Evolutionary conservation across 768 basidiomycete genomes (phyloP), one percentile per base, ranked within the genome.

Genomic region (Trametes meyenii): DNA sequence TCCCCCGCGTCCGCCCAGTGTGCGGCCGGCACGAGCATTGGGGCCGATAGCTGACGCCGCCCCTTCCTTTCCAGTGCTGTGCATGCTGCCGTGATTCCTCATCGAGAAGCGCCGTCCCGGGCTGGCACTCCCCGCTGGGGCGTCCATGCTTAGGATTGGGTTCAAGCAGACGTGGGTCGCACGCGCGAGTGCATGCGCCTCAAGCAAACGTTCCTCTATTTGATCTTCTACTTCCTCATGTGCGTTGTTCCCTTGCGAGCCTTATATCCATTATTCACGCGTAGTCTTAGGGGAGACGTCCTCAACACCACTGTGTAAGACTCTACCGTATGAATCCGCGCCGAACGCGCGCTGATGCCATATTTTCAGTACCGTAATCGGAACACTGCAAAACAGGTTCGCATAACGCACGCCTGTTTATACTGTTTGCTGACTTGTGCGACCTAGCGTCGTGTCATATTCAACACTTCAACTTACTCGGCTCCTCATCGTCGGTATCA

Each of bases 211-310:
- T 90, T 89, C 68, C 69, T 89, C 35, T 90, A 90, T 68, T 80
- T 90, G 1, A 76, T 88, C 6, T 89, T 89, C 66, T 90, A 89
- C 72, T 90, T 90, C 72, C 77, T 90, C 26, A 89, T 91, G 87
- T 86, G 66, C 56, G 85, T 75, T 5, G 5, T 44, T n/a, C 21
- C 13, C 8, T 21, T 3, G 3, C 5, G 5, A 7, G 24, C 38
- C 21, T 11, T 43, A 14, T 16, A n/a, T 13, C 35, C 17, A 3
- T 24, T 4, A 36, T 50, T 55, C 24, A 60, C 42, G 24, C 19
- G 2, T 12, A 40, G 12, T 50, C 44, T 17, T 58, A 89, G 87
- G 87, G 88, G 88, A 29, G 88, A 90, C 69, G 86, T 89, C 1
- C 72, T 90, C 42, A 90, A 90, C 68, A 90, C 89, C 0, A 85